phyloP scores from a whole-genome alignment of 2,329 filamentous ascomycete species.

The Emergomyces africanus region DNA sequence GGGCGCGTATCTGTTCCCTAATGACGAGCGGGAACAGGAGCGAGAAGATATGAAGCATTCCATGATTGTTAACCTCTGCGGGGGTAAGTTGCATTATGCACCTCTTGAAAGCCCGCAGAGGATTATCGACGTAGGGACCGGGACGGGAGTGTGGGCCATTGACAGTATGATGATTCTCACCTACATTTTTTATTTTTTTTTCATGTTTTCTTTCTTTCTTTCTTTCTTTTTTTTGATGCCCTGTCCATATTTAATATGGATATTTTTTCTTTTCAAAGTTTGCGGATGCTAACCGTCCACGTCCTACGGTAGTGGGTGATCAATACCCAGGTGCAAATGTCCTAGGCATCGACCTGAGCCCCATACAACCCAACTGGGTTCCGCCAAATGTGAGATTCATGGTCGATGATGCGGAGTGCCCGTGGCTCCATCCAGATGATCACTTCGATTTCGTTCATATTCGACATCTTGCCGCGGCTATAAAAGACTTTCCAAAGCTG shows the following conservation, averaged over 20 bases:
- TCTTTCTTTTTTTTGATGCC: no score
- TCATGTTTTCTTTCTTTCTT: no score
- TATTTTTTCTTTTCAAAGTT: background rate
- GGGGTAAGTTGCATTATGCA: conserved; percentile 13
- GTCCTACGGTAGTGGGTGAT: conserved; percentile 9
- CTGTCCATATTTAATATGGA: background rate
- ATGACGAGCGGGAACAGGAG: conserved; percentile 2
- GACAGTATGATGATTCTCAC: conserved; percentile 15
- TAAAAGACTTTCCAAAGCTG: background rate
- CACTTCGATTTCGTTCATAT: conserved; percentile 18
- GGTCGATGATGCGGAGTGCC: conserved; percentile 14
- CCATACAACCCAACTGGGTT: conserved; percentile 32
- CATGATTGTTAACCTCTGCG: background rate
- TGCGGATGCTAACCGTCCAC: background rate
- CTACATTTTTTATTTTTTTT: no score
- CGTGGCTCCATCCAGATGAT: conserved; percentile 40
- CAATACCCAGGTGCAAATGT: conserved; percentile 23
- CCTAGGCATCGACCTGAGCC: conserved; percentile 31
- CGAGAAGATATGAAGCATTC: conserved; percentile 2
- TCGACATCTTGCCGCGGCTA: background rate
- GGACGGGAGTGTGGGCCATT: conserved; percentile 45
- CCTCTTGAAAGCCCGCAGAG: conserved; percentile 29
- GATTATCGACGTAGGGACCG: conserved; percentile 39
- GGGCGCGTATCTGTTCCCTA: background rate
- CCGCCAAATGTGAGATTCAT: conserved; percentile 12